Conservation (phyloP, 2,329 filamentous ascomycete genomes). For the Colletotrichum sidae region DNA sequence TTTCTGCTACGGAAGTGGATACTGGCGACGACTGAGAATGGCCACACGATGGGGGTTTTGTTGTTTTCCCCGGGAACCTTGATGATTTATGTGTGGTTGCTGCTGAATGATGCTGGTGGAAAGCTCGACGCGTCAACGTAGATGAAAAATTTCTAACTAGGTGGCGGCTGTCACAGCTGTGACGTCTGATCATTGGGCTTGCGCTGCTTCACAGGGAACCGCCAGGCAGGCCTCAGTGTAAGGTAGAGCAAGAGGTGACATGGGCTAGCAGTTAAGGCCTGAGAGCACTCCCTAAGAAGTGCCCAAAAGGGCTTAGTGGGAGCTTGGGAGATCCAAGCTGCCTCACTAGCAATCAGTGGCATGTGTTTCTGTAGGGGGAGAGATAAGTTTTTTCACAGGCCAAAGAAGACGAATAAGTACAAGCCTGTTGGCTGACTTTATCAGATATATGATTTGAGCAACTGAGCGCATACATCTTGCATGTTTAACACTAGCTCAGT, state of each 20-base stretch:
- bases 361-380: too few relatives aligned
- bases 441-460: too few relatives aligned
- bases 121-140: constrained; percentile 20
- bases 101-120: background rate
- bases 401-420: too few relatives aligned
- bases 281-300: background rate
- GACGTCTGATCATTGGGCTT: constrained; percentile 24
- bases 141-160: constrained; percentile 23
- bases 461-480: too few relatives aligned
- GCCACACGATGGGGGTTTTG: background rate
- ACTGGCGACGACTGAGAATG: constrained; percentile 4
- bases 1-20: constrained; percentile 16
- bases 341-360: too few relatives aligned
- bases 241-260: constrained; percentile 9
- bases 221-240: constrained; percentile 7
- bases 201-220: constrained; percentile 4
- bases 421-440: too few relatives aligned
- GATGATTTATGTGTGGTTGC: background rate
- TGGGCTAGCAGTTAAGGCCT: background rate
- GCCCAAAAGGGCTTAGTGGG: constrained; percentile 1
- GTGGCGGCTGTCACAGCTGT: constrained; percentile 31
- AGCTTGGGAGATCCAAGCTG: background rate
- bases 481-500: too few relatives aligned
- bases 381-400: too few relatives aligned
- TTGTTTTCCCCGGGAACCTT: background rate